These are phyloP conservation scores for Sugiyamaella marilandica DNA, from an alignment of 805 yeast species.

Conservation along the genomic window DNA sequence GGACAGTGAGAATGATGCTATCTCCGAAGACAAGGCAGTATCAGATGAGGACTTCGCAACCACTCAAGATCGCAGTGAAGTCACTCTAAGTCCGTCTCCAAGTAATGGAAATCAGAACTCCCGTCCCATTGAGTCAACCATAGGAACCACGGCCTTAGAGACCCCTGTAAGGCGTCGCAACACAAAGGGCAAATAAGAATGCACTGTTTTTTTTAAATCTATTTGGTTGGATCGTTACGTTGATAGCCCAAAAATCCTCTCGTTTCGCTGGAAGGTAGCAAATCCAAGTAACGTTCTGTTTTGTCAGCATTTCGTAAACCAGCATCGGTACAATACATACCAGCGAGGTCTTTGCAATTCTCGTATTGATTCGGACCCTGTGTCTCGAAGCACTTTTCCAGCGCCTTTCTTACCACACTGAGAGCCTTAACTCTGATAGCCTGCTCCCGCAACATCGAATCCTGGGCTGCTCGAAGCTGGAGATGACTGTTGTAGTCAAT, in stretches of 20 bases:
- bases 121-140: not conserved
- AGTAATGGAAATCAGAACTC: too few relatives aligned
- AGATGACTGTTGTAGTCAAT: slow-evolving; percentile 65
- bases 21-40: not conserved
- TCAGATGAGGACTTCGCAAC: not conserved
- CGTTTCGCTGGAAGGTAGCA: slow-evolving; percentile 65
- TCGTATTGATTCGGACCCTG: slow-evolving; percentile 66
- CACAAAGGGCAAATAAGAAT: not conserved
- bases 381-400: slow-evolving; percentile 62
- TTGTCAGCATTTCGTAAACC: not conserved
- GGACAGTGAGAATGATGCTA: not conserved
- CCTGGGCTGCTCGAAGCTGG: slow-evolving; percentile 68
- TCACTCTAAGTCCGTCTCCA: too few relatives aligned
- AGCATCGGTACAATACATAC: slow-evolving; percentile 34
- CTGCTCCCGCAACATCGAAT: slow-evolving; percentile 72
- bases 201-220: slow-evolving; percentile 13
- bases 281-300: slow-evolving; percentile 53
- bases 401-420: slow-evolving; percentile 65
- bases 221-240: slow-evolving; percentile 80
- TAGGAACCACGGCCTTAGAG: not conserved
- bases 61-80: not conserved
- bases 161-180: not conserved
- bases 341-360: slow-evolving; percentile 75
- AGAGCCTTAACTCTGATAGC: slow-evolving; percentile 67
- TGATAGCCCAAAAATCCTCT: slow-evolving; percentile 81